Conservation (phyloP, 352 stramenopile species). For the Globisporangium camurandrum region DNA sequence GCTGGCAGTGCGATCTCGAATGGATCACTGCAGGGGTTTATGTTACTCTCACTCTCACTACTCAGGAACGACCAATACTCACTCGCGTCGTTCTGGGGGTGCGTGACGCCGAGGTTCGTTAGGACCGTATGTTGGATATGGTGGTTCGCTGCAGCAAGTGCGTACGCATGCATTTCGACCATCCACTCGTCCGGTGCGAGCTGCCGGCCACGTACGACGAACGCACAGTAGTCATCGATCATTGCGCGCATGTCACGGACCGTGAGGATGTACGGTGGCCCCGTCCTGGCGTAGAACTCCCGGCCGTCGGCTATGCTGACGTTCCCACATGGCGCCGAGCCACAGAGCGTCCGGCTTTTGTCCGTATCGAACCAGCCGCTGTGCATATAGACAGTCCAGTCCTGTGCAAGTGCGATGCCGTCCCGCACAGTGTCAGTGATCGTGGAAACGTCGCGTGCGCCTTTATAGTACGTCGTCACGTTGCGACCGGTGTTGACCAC, state of each 20-base stretch:
- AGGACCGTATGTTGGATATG: constrained; percentile 26
- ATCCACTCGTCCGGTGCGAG: constrained; percentile 19
- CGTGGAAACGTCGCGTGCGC: constrained; percentile 4
- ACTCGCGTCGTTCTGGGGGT: constrained; percentile 6
- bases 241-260: constrained; percentile 14
- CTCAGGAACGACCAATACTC: constrained; percentile 19
- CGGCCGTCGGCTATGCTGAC: constrained; percentile 9
- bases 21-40: constrained; percentile 17
- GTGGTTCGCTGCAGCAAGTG: constrained; percentile 18
- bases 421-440: constrained; percentile 15
- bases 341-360: constrained; percentile 11
- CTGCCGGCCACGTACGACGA: constrained; percentile 14
- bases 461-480: constrained; percentile 17
- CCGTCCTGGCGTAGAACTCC: constrained; percentile 19
- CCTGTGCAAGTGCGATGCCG: constrained; percentile 17
- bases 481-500: constrained; percentile 16
- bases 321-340: constrained; percentile 6
- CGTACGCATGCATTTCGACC: constrained; percentile 27
- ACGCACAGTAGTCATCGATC: constrained; percentile 22
- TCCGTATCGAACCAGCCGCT: constrained; percentile 6
- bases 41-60: background rate
- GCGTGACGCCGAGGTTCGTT: constrained; percentile 15
- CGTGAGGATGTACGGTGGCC: constrained; percentile 34
- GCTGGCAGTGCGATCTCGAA: constrained; percentile 8
- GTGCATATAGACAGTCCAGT: constrained; percentile 12